Evolutionary conservation across 2,329 filamentous ascomycete species (phyloP).

Genomic region (Aspergillus hortae): DNA sequence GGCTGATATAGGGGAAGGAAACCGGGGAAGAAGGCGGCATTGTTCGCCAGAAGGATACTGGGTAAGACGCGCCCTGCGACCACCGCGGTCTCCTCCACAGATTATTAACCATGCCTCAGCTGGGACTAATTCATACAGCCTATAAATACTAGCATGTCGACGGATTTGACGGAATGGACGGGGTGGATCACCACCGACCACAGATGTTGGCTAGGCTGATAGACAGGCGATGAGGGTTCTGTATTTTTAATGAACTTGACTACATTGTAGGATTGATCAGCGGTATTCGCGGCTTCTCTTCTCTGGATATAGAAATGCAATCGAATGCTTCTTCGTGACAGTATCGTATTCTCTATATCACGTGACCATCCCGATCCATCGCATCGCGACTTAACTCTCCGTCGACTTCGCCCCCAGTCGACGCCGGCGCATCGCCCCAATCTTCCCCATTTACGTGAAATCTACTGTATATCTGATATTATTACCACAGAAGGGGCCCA

Average conservation of each 20-base stretch:
- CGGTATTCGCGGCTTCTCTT: conserved; percentile 8
- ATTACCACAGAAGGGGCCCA: not conserved
- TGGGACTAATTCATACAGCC: conserved; percentile 25
- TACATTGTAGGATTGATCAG: conserved; percentile 10
- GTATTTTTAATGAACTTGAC: conserved; percentile 20
- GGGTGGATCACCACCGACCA: not conserved
- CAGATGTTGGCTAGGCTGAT: not conserved
- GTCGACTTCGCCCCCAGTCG: conserved; percentile 1
- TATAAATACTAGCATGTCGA: not conserved
- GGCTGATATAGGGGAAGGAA: conserved; percentile 39
- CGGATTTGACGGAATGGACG: not conserved
- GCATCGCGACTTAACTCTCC: conserved; percentile 9
- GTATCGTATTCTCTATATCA: conserved; percentile 3
- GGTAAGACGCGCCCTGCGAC: conserved; percentile 46
- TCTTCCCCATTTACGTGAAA: not conserved
- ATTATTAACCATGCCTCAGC: conserved; percentile 15
- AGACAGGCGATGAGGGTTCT: conserved; percentile 8
- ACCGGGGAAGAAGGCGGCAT: conserved; percentile 64
- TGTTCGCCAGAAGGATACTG: conserved; percentile 72
- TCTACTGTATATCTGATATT: not conserved
- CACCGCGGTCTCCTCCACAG: not conserved
- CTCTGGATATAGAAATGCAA: not conserved
- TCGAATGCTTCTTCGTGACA: not conserved
- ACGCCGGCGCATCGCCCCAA: conserved; percentile 1
- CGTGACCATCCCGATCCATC: conserved; percentile 11